Evolutionary conservation across 768 basidiomycete species (phyloP).

Genomic region (Mrakia frigida): DNA sequence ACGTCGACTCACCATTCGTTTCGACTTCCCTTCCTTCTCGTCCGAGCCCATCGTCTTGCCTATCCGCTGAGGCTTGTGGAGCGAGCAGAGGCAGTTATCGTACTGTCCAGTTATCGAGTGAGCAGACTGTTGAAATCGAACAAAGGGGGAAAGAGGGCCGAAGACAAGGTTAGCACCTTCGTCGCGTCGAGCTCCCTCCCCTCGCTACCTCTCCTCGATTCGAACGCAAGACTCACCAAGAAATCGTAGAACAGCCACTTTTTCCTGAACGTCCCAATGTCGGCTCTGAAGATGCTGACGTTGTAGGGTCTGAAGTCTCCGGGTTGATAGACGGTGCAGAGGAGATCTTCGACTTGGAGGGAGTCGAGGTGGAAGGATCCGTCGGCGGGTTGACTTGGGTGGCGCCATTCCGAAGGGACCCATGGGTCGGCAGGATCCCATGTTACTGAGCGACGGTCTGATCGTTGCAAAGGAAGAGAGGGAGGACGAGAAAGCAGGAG

Average conservation of each 20-base stretch:
- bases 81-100: conserved; percentile 93
- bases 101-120: conserved; percentile 96
- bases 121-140: conserved; percentile 50
- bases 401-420: conserved; percentile 75
- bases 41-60: conserved; percentile 31
- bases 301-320: conserved; percentile 72
- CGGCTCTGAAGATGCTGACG: conserved; percentile 82
- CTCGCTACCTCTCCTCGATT: no score
- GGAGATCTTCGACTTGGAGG: conserved; percentile 82
- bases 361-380: conserved; percentile 72
- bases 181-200: neutral
- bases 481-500: no score
- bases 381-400: conserved; percentile 67
- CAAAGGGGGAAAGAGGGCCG: neutral
- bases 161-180: neutral
- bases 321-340: conserved; percentile 92
- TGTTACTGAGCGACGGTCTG: conserved; percentile 79
- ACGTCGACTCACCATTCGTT: conserved; percentile 66
- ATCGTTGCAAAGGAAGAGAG: neutral
- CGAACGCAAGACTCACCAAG: conserved; percentile 43
- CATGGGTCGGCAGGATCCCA: conserved; percentile 80
- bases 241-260: conserved; percentile 96
- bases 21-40: conserved; percentile 70
- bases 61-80: conserved; percentile 51
- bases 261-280: conserved; percentile 75